Evolutionary conservation across 2,329 filamentous ascomycete species (phyloP).

Genomic region (Ophiosphaerella narmari): DNA sequence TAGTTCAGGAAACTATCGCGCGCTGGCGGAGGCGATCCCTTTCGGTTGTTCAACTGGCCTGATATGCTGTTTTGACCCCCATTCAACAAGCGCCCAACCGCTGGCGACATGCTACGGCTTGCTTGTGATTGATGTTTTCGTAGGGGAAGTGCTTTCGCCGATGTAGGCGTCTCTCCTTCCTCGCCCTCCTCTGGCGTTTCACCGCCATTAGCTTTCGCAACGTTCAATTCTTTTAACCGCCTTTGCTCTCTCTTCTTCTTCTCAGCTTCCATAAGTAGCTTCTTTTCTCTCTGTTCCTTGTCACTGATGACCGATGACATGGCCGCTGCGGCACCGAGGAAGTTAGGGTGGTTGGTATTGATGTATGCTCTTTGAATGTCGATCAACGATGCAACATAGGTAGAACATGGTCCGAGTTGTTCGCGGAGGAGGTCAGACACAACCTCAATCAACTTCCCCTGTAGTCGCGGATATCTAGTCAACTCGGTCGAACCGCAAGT

Average conservation of each 20-base stretch:
- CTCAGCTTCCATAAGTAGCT: slow-evolving; percentile 79
- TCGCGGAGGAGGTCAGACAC: slow-evolving; percentile 95
- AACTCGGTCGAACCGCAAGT: slow-evolving; percentile 96
- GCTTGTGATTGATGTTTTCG: slow-evolving; percentile 66
- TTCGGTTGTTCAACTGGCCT: slow-evolving; percentile 67
- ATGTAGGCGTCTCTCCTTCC: slow-evolving; percentile 56
- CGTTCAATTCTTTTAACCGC: slow-evolving; percentile 79
- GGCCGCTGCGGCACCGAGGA: slow-evolving; percentile 91
- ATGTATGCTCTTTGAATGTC: slow-evolving; percentile 98
- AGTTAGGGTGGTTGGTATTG: slow-evolving; percentile 99
- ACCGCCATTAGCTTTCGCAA: slow-evolving; percentile 46
- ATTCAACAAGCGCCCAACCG: slow-evolving; percentile 68
- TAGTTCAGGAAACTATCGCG: slow-evolving; percentile 96
- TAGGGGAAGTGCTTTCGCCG: slow-evolving; percentile 59
- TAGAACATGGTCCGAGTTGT: slow-evolving; percentile 83
- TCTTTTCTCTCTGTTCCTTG: slow-evolving; percentile 92
- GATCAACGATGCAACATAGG: slow-evolving; percentile 94
- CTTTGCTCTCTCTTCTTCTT: slow-evolving; percentile 82
- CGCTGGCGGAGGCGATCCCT: slow-evolving; percentile 66
- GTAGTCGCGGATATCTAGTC: slow-evolving; percentile 85
- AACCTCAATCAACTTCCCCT: slow-evolving; percentile 96
- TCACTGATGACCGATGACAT: slow-evolving; percentile 97
- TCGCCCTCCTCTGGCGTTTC: slow-evolving; percentile 71
- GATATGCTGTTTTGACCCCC: slow-evolving; percentile 61
- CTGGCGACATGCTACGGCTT: slow-evolving; percentile 81